phyloP scores from a whole-genome alignment of 176 grass and related monocot genomes.

The Elaeis guineensis region DNA sequence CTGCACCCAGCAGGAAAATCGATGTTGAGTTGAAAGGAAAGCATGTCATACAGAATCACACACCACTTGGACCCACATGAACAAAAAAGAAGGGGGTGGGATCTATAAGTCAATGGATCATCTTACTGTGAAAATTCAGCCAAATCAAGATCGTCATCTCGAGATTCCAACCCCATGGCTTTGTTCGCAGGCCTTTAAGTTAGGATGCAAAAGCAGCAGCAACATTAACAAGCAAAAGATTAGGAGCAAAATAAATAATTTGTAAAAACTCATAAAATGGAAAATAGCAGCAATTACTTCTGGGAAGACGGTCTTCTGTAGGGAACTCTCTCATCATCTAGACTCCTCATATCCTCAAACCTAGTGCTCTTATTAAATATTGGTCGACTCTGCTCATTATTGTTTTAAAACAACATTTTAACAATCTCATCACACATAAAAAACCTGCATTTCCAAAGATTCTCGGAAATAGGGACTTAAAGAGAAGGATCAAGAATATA shows the following conservation, averaged over 20 bases:
- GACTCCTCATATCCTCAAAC: constrained; percentile 85
- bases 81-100: too few species aligned
- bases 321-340: constrained; percentile 63
- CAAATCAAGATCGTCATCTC: constrained; percentile 75
- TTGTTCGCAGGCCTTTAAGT: constrained; percentile 51
- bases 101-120: background rate
- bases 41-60: too few species aligned
- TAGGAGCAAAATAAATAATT: too few species aligned
- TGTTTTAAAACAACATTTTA: too few species aligned
- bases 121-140: constrained; percentile 85
- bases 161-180: constrained; percentile 55
- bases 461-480: background rate
- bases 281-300: constrained; percentile 37
- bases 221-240: constrained; percentile 14
- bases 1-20: constrained; percentile 1
- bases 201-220: constrained; percentile 6
- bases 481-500: background rate
- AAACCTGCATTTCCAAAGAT: too few species aligned
- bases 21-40: too few species aligned
- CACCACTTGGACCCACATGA: too few species aligned
- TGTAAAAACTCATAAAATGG: too few species aligned
- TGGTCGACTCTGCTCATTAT: constrained; percentile 52
- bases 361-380: constrained; percentile 99
- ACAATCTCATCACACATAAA: too few species aligned
- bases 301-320: constrained; percentile 64